Evolutionary conservation across 768 basidiomycete species (phyloP), one percentile per base, ranked within the genome.

Genomic region (Flagelloscypha sp.): DNA sequence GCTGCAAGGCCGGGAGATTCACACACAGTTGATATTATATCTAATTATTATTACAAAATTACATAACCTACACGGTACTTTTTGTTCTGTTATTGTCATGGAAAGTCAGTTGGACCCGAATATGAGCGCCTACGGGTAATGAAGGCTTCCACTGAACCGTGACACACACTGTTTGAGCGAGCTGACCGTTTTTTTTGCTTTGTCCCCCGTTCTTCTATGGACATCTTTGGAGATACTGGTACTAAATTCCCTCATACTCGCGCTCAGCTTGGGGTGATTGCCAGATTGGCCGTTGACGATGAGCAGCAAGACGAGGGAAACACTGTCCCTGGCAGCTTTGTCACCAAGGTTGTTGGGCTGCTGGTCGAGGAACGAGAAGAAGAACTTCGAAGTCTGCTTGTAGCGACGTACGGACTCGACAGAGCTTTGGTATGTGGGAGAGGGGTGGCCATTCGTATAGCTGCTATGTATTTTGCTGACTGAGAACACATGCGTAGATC

Each of bases 311-410:
- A 81, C 29, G 63, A 65, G 31, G 57, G 58, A 30, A 62, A 61
- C 37, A 59, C 63, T 21, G 75, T 89, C 28, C 72, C 68, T 27
- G 65, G 76, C 4, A 59, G 66, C 23, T 57, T 92, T 7, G 72
- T 93, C n/a, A 72, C 66, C 48, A 67, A 68, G 48, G 81, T 93
- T 3, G 83, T 84, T 17, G 61, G 64, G 2, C 61, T 87, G 34
- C 72, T 95, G 24, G 74, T 73, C 20, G 75, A 79, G 35, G 92
- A 97, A 58, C 76, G 82, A 39, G 92, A 92, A 58, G 92, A 94
- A 36, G 76, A 78, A 31, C 76, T 94, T 50, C 92, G 93, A 59
- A 48, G 55, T 1, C 49, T 89, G 23, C 68, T 95, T 40, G 84
- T 76, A 58, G 68, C 70, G 23, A 74, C 70, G 18, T 87, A 78